phyloP scores from a whole-genome alignment of 371 early-diverging fungal species.

The Actinomortierella ambigua region DNA sequence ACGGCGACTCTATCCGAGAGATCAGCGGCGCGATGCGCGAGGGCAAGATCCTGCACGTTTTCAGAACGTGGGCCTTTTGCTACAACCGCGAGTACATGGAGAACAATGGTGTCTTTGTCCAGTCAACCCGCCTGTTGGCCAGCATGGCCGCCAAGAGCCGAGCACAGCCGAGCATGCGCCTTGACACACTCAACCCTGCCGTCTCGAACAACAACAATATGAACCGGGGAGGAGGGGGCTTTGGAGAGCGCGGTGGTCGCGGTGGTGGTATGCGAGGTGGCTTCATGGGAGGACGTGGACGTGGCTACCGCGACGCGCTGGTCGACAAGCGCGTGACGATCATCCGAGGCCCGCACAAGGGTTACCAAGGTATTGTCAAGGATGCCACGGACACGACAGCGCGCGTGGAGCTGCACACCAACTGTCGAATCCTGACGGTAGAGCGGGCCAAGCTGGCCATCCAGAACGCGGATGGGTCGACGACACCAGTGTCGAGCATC shows the following conservation, averaged over 20 bases:
- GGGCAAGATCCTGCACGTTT: conserved; percentile 50
- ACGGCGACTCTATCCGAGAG: conserved; percentile 83
- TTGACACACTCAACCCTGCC: conserved; percentile 39
- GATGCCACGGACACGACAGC: conserved; percentile 80
- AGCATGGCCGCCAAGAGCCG: conserved; percentile 48
- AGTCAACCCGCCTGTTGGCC: conserved; percentile 43
- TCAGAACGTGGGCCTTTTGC: conserved; percentile 46
- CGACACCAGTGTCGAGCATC: conserved; percentile 39
- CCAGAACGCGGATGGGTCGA: conserved; percentile 41
- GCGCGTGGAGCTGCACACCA: conserved; percentile 95
- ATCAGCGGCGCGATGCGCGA: conserved; percentile 53
- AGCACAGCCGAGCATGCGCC: conserved; percentile 35
- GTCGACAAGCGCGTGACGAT: conserved; percentile 90
- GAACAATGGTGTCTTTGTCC: conserved; percentile 63
- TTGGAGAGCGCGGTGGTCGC: conserved; percentile 50
- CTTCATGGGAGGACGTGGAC: conserved; percentile 63
- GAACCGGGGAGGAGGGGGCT: conserved; percentile 36
- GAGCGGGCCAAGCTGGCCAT: conserved; percentile 76
- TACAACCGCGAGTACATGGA: conserved; percentile 49
- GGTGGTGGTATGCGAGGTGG: conserved; percentile 62
- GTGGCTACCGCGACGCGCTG: conserved; percentile 77
- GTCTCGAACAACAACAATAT: conserved; percentile 37
- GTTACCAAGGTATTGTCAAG: conserved; percentile 96
- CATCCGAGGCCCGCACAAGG: conserved; percentile 94
- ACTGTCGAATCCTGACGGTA: conserved; percentile 77